phyloP scores from a whole-genome alignment of 352 stramenopile species.

The Globisporangium cederbergense region DNA sequence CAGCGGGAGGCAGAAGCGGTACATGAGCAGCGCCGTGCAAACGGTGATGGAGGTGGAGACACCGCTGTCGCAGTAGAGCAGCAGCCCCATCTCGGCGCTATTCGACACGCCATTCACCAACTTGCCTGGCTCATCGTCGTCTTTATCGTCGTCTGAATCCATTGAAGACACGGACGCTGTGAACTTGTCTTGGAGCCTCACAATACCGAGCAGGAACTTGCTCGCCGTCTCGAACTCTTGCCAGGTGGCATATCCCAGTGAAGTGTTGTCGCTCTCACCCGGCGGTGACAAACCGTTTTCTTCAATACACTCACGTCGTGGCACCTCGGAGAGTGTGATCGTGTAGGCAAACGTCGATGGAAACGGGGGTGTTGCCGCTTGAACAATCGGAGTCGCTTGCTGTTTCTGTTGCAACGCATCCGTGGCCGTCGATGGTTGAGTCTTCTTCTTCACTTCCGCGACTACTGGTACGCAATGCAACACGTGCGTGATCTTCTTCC shows the following conservation, averaged over 20 bases:
- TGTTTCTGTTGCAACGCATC: neutral
- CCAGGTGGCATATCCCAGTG: neutral
- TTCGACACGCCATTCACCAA: neutral
- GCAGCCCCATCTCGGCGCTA: slow-evolving; percentile 11
- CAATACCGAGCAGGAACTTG: slow-evolving; percentile 6
- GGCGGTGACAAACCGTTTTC: neutral
- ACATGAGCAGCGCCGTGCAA: slow-evolving; percentile 35
- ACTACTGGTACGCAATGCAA: slow-evolving; percentile 7
- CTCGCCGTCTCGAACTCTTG: slow-evolving; percentile 11
- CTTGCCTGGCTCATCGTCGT: slow-evolving; percentile 14
- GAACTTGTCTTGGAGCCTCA: slow-evolving; percentile 9
- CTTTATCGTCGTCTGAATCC: slow-evolving; percentile 3
- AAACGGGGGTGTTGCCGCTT: slow-evolving; percentile 1
- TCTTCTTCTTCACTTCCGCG: neutral
- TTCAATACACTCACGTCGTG: slow-evolving; percentile 3
- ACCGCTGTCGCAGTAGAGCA: slow-evolving; percentile 35
- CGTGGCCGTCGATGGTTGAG: neutral
- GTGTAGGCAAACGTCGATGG: slow-evolving; percentile 11
- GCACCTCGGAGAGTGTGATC: slow-evolving; percentile 12
- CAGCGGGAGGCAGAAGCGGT: slow-evolving; percentile 26
- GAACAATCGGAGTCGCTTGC: slow-evolving; percentile 3
- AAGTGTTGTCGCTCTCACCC: neutral
- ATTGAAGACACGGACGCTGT: neutral
- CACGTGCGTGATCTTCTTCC: slow-evolving; percentile 21
- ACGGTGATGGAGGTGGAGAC: slow-evolving; percentile 25